phyloP scores from a whole-genome alignment of 1,284 basidiomycete species.

The Ustilago esculenta region DNA sequence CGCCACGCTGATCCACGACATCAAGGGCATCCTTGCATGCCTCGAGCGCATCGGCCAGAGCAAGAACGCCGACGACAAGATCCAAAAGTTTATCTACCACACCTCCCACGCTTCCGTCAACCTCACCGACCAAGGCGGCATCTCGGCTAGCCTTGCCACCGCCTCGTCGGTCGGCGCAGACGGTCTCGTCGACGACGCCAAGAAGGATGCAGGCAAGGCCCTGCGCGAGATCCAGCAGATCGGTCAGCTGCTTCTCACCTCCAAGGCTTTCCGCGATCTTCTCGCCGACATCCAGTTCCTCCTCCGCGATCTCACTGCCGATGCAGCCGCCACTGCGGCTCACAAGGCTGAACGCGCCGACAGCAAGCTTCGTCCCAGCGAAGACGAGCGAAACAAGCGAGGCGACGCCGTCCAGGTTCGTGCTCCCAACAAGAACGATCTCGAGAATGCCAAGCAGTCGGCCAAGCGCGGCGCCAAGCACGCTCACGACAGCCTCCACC shows the following conservation, averaged over 20 bases:
- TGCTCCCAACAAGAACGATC: constrained; percentile 64
- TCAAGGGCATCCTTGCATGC: constrained; percentile 54
- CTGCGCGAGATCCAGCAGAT: constrained; percentile 69
- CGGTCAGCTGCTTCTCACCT: constrained; percentile 68
- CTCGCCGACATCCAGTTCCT: constrained; percentile 68
- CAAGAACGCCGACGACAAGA: constrained; percentile 67
- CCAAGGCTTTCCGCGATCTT: constrained; percentile 68
- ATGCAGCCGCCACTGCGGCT: constrained; percentile 64
- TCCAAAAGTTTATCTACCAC: constrained; percentile 68
- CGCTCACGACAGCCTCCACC: constrained; percentile 57
- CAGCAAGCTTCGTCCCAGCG: constrained; percentile 56
- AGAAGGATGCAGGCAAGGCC: constrained; percentile 66
- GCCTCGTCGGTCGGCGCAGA: constrained; percentile 51
- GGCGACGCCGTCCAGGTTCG: constrained; percentile 50
- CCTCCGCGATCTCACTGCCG: constrained; percentile 69
- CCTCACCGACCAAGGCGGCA: constrained; percentile 33
- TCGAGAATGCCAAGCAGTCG: constrained; percentile 65
- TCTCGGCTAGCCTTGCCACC: constrained; percentile 27
- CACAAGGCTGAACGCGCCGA: constrained; percentile 58
- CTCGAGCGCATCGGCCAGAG: constrained; percentile 50
- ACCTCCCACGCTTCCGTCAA: constrained; percentile 63
- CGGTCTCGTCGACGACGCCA: constrained; percentile 62
- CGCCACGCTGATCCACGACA: constrained; percentile 41
- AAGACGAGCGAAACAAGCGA: constrained; percentile 60
- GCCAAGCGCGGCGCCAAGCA: constrained; percentile 67